These are phyloP conservation scores for Boletus rufocinnamomeus DNA, from an alignment of 768 basidiomycete genomes.

Conservation along the genomic window DNA sequence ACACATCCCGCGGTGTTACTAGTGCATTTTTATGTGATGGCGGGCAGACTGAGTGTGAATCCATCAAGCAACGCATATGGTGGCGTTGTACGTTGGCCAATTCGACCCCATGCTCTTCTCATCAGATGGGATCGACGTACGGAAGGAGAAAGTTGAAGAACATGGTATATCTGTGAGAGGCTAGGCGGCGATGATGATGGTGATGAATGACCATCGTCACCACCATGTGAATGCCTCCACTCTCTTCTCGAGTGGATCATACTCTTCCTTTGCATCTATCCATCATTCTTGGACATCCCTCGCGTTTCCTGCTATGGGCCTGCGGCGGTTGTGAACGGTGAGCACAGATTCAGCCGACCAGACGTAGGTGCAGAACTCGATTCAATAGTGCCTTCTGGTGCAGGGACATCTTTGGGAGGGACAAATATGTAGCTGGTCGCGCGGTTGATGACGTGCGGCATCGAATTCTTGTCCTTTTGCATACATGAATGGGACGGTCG, in stretches of 20 bases:
- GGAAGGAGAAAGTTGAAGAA: no score
- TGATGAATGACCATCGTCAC: no score
- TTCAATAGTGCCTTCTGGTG: conserved; percentile 36
- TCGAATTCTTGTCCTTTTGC: conserved; percentile 85
- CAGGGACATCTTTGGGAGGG: conserved; percentile 45
- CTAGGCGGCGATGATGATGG: no score
- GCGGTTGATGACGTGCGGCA: conserved; percentile 89
- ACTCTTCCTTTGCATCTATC: conserved; percentile 82
- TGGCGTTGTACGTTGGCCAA: not conserved
- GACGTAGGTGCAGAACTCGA: conserved; percentile 38
- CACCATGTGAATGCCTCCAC: no score
- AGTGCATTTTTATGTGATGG: not conserved
- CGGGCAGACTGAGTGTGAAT: not conserved
- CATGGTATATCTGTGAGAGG: no score
- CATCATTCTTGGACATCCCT: conserved; percentile 91
- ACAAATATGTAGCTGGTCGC: conserved; percentile 92
- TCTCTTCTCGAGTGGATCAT: conserved; percentile 80
- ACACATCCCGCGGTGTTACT: no score
- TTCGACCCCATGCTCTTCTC: not conserved
- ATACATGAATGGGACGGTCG: not conserved
- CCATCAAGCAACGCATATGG: not conserved
- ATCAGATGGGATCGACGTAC: not conserved
- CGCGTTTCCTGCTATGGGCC: conserved; percentile 53
- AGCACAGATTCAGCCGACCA: conserved; percentile 61
- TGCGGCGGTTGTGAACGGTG: conserved; percentile 67